These are phyloP conservation scores for Clarireedia homoeocarpa DNA, from an alignment of 2,329 filamentous ascomycete genomes.

Conservation along the genomic window DNA sequence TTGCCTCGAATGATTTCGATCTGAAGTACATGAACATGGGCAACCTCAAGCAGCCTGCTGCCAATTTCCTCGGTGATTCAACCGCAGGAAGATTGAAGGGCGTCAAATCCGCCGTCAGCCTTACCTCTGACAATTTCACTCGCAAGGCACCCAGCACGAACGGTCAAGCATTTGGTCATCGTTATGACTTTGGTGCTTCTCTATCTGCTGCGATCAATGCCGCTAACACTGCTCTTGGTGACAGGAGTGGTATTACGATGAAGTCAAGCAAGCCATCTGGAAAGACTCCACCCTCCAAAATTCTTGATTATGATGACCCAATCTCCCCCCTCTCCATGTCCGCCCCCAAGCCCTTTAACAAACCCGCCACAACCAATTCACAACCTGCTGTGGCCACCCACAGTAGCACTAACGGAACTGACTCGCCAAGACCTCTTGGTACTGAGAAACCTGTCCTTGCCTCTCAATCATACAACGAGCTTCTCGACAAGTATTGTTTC, in stretches of 20 bases:
- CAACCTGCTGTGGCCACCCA: slow-evolving; percentile 14
- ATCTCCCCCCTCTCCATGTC: slow-evolving; percentile 19
- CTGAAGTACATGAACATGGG: slow-evolving; percentile 34
- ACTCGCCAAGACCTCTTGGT: slow-evolving; percentile 44
- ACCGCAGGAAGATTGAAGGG: slow-evolving; percentile 58
- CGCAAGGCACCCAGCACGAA: slow-evolving; percentile 39
- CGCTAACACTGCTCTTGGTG: slow-evolving; percentile 55
- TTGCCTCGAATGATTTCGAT: slow-evolving; percentile 47
- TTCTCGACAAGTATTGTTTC: slow-evolving; percentile 99
- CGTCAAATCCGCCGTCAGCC: slow-evolving; percentile 52
- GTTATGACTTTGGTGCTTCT: slow-evolving; percentile 95
- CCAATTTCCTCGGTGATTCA: slow-evolving; percentile 55
- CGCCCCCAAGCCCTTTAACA: slow-evolving; percentile 13
- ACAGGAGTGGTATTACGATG: slow-evolving; percentile 47
- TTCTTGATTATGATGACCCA: slow-evolving; percentile 8
- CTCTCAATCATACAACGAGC: slow-evolving; percentile 88
- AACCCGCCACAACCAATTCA: slow-evolving; percentile 22
- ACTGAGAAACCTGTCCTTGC: slow-evolving; percentile 63
- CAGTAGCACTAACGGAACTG: slow-evolving; percentile 31
- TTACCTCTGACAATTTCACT: slow-evolving; percentile 35
- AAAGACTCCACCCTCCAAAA: slow-evolving; percentile 17
- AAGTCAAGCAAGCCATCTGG: slow-evolving; percentile 23
- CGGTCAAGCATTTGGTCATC: slow-evolving; percentile 75
- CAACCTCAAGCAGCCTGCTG: slow-evolving; percentile 50
- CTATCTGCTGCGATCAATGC: slow-evolving; percentile 73